These are phyloP conservation scores for Bolboschoenoplectus hybrid DNA, from an alignment of 202 grass and related monocot species.

Conservation along the genomic window DNA sequence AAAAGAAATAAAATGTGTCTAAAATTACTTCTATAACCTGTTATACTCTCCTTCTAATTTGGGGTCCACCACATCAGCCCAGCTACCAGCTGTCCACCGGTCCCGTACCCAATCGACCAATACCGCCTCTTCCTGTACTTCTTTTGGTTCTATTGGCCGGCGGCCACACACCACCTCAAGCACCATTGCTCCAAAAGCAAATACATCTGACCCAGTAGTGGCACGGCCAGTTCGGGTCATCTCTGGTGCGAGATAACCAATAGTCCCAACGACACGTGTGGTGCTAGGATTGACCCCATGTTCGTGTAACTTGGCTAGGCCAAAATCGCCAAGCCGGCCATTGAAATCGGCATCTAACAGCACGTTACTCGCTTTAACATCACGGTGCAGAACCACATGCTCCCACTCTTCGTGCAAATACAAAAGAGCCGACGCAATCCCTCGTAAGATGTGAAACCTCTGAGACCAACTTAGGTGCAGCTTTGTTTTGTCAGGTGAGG, in stretches of 20 bases:
- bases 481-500: neutral
- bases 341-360: constrained; percentile 40
- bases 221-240: constrained; percentile 58
- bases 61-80: constrained; percentile 53
- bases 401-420: constrained; percentile 49
- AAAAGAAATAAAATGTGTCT: neutral
- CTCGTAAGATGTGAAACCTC: constrained; percentile 31
- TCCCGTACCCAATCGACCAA: constrained; percentile 78
- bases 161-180: constrained; percentile 60
- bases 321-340: constrained; percentile 45
- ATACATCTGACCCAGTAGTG: constrained; percentile 55
- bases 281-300: constrained; percentile 61
- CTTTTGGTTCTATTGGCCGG: constrained; percentile 58
- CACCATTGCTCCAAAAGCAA: constrained; percentile 62
- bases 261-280: constrained; percentile 62
- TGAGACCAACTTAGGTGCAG: constrained; percentile 23
- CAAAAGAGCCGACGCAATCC: constrained; percentile 39
- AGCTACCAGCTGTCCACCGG: constrained; percentile 48
- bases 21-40: constrained; percentile 13
- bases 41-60: constrained; percentile 58
- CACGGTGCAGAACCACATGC: constrained; percentile 42
- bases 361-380: constrained; percentile 44
- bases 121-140: constrained; percentile 51
- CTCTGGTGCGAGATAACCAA: constrained; percentile 75
- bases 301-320: constrained; percentile 45